Evolutionary conservation across 495 filamentous ascomycete genomes (phyloP).

Genomic region (Penicillium macrosclerotiorum): DNA sequence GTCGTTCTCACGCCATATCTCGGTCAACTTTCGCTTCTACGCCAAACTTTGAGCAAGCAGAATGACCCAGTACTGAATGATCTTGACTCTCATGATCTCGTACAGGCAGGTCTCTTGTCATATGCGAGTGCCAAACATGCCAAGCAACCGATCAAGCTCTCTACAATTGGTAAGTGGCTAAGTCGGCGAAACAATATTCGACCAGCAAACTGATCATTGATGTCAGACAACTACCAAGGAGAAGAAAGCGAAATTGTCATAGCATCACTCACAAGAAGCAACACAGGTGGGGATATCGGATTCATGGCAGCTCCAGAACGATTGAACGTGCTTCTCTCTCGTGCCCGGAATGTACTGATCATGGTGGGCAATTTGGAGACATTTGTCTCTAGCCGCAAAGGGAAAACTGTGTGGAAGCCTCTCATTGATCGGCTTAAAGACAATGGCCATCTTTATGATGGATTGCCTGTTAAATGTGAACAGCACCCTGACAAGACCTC

Average conservation of each 20-base stretch:
- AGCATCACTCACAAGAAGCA: constrained; percentile 65
- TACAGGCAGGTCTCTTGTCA: constrained; percentile 63
- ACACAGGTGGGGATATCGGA: constrained; percentile 61
- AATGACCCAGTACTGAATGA: constrained; percentile 66
- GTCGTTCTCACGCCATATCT: constrained; percentile 76
- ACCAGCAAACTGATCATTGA: constrained; percentile 1
- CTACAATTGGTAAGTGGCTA: constrained; percentile 58
- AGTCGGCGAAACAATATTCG: no score
- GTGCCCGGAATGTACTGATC: constrained; percentile 66
- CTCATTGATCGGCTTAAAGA: constrained; percentile 58
- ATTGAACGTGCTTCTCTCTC: constrained; percentile 69
- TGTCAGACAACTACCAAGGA: constrained; percentile 74
- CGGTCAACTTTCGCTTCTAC: constrained; percentile 63
- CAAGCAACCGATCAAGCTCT: constrained; percentile 55
- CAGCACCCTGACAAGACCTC: constrained; percentile 55
- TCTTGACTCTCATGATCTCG: constrained; percentile 64
- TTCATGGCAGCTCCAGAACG: constrained; percentile 71
- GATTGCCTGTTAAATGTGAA: constrained; percentile 67
- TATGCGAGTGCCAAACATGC: constrained; percentile 48
- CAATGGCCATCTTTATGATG: constrained; percentile 60
- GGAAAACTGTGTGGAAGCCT: constrained; percentile 53
- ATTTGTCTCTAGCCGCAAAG: constrained; percentile 63
- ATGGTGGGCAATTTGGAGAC: constrained; percentile 71
- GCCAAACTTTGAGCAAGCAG: constrained; percentile 50
- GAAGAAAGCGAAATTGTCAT: constrained; percentile 78